These are phyloP conservation scores for Alternaria panax DNA, from an alignment of 2,329 filamentous ascomycete species.

Conservation along the genomic window DNA sequence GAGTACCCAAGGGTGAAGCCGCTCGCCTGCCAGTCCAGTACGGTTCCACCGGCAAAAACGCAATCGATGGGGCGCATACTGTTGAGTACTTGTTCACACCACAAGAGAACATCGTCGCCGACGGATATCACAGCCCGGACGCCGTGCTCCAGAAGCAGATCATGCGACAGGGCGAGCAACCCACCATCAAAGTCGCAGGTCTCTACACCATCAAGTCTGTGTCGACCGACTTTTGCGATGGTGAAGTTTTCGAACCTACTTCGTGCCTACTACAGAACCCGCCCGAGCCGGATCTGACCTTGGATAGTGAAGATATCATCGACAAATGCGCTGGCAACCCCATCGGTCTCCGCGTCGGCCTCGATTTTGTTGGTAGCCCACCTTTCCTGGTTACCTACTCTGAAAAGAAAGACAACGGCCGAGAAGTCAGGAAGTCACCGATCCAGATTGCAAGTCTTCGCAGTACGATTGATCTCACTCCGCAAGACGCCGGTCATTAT, in stretches of 20 bases:
- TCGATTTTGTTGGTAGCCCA: constrained; percentile 90
- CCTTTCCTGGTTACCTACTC: constrained; percentile 87
- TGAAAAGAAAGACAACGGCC: constrained; percentile 65
- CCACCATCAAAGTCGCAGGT: constrained; percentile 76
- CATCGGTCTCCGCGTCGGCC: constrained; percentile 84
- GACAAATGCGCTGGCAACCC: constrained; percentile 96
- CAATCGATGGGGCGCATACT: constrained; percentile 71
- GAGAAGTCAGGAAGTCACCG: constrained; percentile 60
- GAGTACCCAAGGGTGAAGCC: constrained; percentile 77
- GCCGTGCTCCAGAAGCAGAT: constrained; percentile 65
- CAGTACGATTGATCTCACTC: constrained; percentile 84
- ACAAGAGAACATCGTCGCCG: constrained; percentile 71
- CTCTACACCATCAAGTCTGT: constrained; percentile 86
- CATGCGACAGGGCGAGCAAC: constrained; percentile 69
- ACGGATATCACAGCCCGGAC: constrained; percentile 69
- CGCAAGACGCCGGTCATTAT: constrained; percentile 81
- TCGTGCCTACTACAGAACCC: constrained; percentile 94
- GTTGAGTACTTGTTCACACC: constrained; percentile 85
- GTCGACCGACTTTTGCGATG: constrained; percentile 79
- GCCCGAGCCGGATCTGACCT: constrained; percentile 78
- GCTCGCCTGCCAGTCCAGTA: constrained; percentile 76
- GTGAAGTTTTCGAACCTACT: constrained; percentile 90
- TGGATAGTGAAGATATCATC: constrained; percentile 81
- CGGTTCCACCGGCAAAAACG: constrained; percentile 65
- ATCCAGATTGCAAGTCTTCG: constrained; percentile 71